Conservation (phyloP, 768 basidiomycete species). For the Mycena albidolilacea region DNA sequence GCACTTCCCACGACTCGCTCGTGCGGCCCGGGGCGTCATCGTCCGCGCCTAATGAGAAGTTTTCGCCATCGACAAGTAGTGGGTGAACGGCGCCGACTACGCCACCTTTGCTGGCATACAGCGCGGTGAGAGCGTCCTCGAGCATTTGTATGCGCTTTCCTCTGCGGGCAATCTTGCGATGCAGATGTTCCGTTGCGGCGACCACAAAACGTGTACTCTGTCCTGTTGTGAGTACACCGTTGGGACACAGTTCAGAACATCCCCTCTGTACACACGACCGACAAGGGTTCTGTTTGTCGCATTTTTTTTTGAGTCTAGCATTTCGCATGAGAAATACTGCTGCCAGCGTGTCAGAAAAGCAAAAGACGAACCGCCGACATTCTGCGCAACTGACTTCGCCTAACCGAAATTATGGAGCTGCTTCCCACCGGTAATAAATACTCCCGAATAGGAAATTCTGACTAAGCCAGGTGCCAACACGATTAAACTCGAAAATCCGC, state of each 20-base stretch:
- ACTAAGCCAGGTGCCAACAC: neutral
- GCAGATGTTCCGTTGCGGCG: slow-evolving; percentile 78
- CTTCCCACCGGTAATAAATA: neutral
- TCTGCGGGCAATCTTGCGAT: slow-evolving; percentile 68
- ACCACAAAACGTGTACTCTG: slow-evolving; percentile 81
- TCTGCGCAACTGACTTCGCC: slow-evolving; percentile 82
- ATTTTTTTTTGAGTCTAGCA: slow-evolving; percentile 82
- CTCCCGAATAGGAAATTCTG: neutral
- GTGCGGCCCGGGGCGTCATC: slow-evolving; percentile 17
- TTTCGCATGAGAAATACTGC: slow-evolving; percentile 20
- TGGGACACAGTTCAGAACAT: slow-evolving; percentile 80
- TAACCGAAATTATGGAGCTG: slow-evolving; percentile 11
- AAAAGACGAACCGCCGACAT: slow-evolving; percentile 79
- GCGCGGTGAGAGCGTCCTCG: slow-evolving; percentile 69
- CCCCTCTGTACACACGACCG: slow-evolving; percentile 82
- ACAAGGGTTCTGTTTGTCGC: slow-evolving; percentile 87
- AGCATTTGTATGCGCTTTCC: slow-evolving; percentile 68
- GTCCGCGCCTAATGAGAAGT: slow-evolving; percentile 33
- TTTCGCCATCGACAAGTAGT: slow-evolving; percentile 53
- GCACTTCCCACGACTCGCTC: slow-evolving; percentile 30
- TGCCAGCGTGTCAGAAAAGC: slow-evolving; percentile 32
- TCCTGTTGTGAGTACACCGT: slow-evolving; percentile 81
- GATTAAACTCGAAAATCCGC: neutral
- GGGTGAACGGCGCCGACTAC: slow-evolving; percentile 58
- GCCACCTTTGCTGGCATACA: slow-evolving; percentile 59